Evolutionary conservation across 768 basidiomycete genomes (phyloP).

Genomic region (Strobilomyces confusus): DNA sequence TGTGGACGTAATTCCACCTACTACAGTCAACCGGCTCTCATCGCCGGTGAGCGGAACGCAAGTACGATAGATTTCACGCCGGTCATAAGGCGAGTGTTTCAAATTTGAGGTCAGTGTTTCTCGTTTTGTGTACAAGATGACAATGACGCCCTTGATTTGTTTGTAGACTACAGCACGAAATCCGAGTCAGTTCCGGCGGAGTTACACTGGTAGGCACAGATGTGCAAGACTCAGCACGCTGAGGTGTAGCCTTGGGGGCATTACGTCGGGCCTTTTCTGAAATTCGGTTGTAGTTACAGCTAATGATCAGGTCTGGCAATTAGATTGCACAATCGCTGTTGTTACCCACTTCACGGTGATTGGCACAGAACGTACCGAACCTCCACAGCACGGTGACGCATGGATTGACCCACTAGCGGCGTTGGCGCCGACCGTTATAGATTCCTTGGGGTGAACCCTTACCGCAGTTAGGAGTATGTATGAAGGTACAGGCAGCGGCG

Average conservation of each 20-base stretch:
- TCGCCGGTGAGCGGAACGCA: conserved; percentile 1
- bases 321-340: background rate
- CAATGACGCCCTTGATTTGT: background rate
- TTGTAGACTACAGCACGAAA: background rate
- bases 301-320: conserved; percentile 3
- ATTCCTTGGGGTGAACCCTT: background rate
- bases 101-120: conserved; percentile 5
- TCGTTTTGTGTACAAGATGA: background rate
- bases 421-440: conserved; percentile 9
- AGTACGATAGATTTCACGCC: conserved; percentile 12
- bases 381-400: background rate
- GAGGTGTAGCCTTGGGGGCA: background rate
- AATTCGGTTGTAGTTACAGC: background rate
- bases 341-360: background rate
- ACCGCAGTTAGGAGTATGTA: conserved; percentile 13
- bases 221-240: background rate
- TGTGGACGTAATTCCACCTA: background rate
- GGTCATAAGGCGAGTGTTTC: conserved; percentile 9
- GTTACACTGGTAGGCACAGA: background rate
- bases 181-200: background rate
- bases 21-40: background rate
- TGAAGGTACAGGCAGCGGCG: background rate
- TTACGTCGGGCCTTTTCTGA: background rate
- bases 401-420: background rate
- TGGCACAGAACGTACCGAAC: background rate